These are phyloP conservation scores for Fusarium sterilihyphosum DNA, from an alignment of 2,329 filamentous ascomycete species.

Conservation along the genomic window DNA sequence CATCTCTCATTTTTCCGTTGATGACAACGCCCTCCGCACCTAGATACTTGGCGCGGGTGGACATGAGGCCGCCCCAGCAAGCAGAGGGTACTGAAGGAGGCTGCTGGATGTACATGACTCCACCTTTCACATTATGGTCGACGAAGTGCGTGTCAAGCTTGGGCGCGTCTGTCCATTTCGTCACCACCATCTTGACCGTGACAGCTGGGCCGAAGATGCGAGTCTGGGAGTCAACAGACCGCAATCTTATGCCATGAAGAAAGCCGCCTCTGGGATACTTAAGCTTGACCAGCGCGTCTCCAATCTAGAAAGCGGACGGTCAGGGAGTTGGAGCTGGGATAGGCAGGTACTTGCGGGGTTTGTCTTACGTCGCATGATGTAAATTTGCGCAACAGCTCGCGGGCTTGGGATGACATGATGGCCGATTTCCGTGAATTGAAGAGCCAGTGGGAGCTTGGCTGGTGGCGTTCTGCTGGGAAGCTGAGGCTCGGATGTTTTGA, in stretches of 20 bases:
- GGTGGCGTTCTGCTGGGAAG: too few species aligned
- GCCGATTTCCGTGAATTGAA: neutral
- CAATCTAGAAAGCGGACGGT: neutral
- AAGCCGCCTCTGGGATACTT: constrained; percentile 43
- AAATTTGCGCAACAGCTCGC: neutral
- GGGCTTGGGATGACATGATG: neutral
- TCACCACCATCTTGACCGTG: constrained; percentile 41
- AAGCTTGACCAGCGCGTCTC: constrained; percentile 45
- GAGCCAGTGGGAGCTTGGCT: neutral
- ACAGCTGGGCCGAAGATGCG: constrained; percentile 42
- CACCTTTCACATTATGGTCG: constrained; percentile 37
- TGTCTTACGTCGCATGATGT: neutral
- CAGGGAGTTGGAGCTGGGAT: neutral
- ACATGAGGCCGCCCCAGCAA: constrained; percentile 47
- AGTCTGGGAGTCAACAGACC: constrained; percentile 28
- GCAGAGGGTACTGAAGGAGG: constrained; percentile 41
- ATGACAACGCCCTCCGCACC: constrained; percentile 42
- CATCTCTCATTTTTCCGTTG: constrained; percentile 44
- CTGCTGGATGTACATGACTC: constrained; percentile 46
- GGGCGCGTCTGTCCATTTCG: too few species aligned
- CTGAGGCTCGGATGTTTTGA: neutral
- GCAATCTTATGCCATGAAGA: constrained; percentile 40
- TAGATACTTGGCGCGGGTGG: constrained; percentile 42
- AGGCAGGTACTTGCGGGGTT: neutral
- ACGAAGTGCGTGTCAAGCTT: constrained; percentile 42